Evolutionary conservation across 1,139 yeast genomes (phyloP).

Genomic region (Saccharomyces hybrid): DNA sequence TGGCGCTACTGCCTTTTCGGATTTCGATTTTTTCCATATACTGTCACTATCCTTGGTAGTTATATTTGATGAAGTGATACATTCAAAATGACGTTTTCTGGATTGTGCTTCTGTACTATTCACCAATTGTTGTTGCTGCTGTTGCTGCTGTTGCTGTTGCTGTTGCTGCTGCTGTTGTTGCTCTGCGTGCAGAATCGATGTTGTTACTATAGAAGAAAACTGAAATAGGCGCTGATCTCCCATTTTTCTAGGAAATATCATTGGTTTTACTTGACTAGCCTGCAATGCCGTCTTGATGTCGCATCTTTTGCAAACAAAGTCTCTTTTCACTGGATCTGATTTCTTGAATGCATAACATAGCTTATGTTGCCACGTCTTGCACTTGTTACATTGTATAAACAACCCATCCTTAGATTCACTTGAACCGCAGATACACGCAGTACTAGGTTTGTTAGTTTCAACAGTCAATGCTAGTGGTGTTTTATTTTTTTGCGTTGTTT

Average conservation of each 20-base stretch:
- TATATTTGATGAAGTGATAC: background rate
- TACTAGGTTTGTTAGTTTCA: conserved; percentile 41
- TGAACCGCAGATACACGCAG: conserved; percentile 72
- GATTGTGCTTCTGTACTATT: background rate
- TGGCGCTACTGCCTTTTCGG: conserved; percentile 1
- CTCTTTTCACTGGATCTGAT: conserved; percentile 73
- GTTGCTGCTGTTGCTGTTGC: background rate
- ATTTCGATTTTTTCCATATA: background rate
- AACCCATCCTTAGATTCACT: conserved; percentile 69
- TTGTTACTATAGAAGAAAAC: background rate
- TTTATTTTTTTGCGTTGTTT: conserved; percentile 31
- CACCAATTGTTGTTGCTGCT: background rate
- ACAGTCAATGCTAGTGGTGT: conserved; percentile 64
- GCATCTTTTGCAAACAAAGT: conserved; percentile 74
- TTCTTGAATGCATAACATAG: conserved; percentile 72
- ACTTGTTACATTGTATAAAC: conserved; percentile 84
- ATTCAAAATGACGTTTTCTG: background rate
- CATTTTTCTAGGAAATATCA: conserved; percentile 27
- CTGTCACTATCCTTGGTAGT: background rate
- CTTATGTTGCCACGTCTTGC: conserved; percentile 92
- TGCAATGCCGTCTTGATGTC: conserved; percentile 48
- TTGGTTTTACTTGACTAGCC: conserved; percentile 43
- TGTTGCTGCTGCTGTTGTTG: background rate
- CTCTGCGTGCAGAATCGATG: background rate
- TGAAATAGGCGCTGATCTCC: conserved; percentile 9